phyloP scores from a whole-genome alignment of 2,329 filamentous ascomycete species.

The Talaromyces funiculosus region DNA sequence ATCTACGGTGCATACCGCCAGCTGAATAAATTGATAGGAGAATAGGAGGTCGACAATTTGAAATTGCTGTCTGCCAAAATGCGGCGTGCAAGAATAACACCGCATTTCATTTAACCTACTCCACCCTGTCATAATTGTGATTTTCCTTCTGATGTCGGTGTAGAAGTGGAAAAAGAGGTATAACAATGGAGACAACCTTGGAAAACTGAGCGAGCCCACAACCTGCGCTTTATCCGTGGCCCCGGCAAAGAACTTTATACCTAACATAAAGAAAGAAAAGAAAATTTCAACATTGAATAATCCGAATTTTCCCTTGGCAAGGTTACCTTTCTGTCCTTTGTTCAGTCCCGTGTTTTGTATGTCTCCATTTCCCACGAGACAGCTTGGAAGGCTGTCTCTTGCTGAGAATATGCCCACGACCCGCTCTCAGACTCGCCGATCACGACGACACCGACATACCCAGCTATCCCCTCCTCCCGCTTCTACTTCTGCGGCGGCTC shows the following conservation, averaged over 20 bases:
- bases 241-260: slow-evolving; percentile 29
- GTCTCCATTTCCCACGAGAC: slow-evolving; percentile 34
- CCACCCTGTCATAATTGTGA: not conserved
- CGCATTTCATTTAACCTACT: not conserved
- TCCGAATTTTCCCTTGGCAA: not conserved
- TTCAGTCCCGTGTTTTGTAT: slow-evolving; percentile 21
- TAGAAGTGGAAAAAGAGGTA: slow-evolving; percentile 1
- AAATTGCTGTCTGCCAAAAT: not conserved
- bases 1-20: not conserved
- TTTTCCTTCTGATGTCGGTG: not conserved
- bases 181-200: slow-evolving; percentile 4
- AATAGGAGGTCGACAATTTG: slow-evolving; percentile 1
- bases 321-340: slow-evolving; percentile 5
- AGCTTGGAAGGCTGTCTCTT: slow-evolving; percentile 37
- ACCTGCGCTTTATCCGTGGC: slow-evolving; percentile 22
- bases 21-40: slow-evolving; percentile 5
- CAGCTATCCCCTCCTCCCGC: not conserved
- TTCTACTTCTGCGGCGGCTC: not conserved
- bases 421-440: slow-evolving; percentile 23
- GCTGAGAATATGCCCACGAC: slow-evolving; percentile 29
- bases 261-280: not conserved
- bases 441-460: slow-evolving; percentile 12
- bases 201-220: not conserved
- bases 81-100: not conserved
- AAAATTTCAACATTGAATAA: not conserved